Conservation (phyloP, 1,139 yeast species). For the Protomyces inundatus region DNA sequence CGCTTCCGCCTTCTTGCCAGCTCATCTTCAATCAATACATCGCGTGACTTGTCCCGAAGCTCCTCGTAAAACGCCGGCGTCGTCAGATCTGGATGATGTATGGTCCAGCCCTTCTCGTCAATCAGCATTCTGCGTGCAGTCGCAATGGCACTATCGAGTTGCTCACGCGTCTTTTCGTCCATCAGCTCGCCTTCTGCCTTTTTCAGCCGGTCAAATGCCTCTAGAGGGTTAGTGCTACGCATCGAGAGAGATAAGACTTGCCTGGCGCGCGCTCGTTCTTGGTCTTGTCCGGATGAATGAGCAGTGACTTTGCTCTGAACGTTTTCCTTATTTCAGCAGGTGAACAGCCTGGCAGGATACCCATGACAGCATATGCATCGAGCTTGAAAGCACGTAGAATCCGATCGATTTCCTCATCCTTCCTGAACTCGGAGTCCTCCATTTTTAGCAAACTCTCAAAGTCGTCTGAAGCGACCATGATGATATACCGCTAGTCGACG, state of each 20-base stretch:
- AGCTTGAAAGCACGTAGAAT: conserved; percentile 47
- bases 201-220: conserved; percentile 53
- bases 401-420: conserved; percentile 55
- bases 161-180: conserved; percentile 39
- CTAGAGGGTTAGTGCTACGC: conserved; percentile 44
- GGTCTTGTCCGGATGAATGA: conserved; percentile 67
- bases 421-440: conserved; percentile 20
- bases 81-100: conserved; percentile 42
- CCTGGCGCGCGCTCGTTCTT: conserved; percentile 38
- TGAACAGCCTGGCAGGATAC: conserved; percentile 49
- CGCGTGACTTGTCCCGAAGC: conserved; percentile 44
- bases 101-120: conserved; percentile 45
- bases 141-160: conserved; percentile 43
- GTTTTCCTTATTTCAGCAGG: conserved; percentile 44
- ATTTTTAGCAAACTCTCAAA: conserved; percentile 17
- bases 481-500: too few relatives aligned
- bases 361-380: conserved; percentile 56
- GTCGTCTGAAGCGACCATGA: conserved; percentile 2
- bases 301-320: conserved; percentile 55
- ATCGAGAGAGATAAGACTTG: neutral
- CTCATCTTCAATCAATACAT: conserved; percentile 46
- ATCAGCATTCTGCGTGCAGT: conserved; percentile 45
- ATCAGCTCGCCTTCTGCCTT: conserved; percentile 41
- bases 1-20: conserved; percentile 42
- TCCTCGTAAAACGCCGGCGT: conserved; percentile 40